These are phyloP conservation scores for Colletotrichum trifolii DNA, from an alignment of 2,329 filamentous ascomycete species.

Conservation along the genomic window DNA sequence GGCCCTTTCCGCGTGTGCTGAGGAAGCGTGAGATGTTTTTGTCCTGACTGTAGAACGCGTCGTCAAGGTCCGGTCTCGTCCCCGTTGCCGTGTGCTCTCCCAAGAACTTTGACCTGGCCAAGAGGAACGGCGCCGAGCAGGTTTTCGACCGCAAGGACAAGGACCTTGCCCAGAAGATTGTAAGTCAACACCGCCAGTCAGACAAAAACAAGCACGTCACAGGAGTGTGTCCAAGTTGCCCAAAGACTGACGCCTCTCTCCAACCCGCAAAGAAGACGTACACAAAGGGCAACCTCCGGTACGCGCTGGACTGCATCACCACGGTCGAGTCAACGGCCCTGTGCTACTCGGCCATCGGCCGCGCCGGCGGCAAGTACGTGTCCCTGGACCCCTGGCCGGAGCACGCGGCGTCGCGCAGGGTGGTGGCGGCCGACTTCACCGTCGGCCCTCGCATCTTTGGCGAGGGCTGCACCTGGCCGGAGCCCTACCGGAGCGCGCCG, in stretches of 20 bases:
- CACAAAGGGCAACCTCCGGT: conserved; percentile 39
- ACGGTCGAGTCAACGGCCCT: conserved; percentile 39
- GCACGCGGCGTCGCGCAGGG: conserved; percentile 1
- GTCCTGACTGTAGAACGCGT: too few species aligned
- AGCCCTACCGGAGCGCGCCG: conserved; percentile 36
- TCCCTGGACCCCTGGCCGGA: conserved; percentile 9
- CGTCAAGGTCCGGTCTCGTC: conserved; percentile 18
- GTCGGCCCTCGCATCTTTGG: conserved; percentile 44
- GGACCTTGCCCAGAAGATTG: conserved; percentile 40
- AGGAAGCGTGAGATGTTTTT: too few species aligned
- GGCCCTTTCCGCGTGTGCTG: too few species aligned
- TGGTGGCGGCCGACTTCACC: conserved; percentile 43
- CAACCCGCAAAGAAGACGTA: neutral
- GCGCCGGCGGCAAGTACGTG: conserved; percentile 41
- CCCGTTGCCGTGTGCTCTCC: conserved; percentile 54
- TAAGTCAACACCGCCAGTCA: too few species aligned
- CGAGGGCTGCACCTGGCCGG: conserved; percentile 37
- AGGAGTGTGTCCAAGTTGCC: too few species aligned
- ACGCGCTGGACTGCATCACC: conserved; percentile 53
- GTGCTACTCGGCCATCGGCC: conserved; percentile 43
- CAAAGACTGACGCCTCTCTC: too few species aligned
- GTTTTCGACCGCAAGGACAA: conserved; percentile 57
- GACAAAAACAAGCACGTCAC: too few species aligned
- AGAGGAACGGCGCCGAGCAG: conserved; percentile 53
- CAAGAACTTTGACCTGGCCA: conserved; percentile 52